These are phyloP conservation scores for Hypomyces perniciosus DNA, from an alignment of 2,329 filamentous ascomycete species.

Conservation along the genomic window DNA sequence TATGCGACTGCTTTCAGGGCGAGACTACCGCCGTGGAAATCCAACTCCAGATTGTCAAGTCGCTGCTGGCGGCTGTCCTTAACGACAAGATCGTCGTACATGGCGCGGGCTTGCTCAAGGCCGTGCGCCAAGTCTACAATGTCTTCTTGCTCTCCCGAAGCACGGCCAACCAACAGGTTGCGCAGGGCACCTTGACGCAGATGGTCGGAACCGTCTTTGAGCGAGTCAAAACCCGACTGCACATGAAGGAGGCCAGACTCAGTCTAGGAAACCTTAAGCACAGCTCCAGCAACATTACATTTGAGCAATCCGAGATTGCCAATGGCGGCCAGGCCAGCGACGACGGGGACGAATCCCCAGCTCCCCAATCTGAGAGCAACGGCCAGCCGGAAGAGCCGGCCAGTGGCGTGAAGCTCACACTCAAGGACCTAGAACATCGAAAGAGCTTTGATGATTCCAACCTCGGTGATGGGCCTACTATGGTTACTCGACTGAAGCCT, in stretches of 20 bases:
- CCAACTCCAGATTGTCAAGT: slow-evolving; percentile 97
- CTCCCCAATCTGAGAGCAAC: slow-evolving; percentile 25
- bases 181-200: slow-evolving; percentile 92
- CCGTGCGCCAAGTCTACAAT: slow-evolving; percentile 97
- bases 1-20: slow-evolving; percentile 98
- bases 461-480: slow-evolving; percentile 60
- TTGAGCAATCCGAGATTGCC: slow-evolving; percentile 39
- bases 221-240: slow-evolving; percentile 77
- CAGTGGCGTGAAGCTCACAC: slow-evolving; percentile 51
- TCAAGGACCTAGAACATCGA: slow-evolving; percentile 61
- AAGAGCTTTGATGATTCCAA: slow-evolving; percentile 66
- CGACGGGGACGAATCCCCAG: slow-evolving; percentile 28
- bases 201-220: slow-evolving; percentile 99
- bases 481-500: slow-evolving; percentile 57
- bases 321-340: slow-evolving; percentile 35
- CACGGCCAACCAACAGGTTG: slow-evolving; percentile 91
- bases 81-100: slow-evolving; percentile 99
- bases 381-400: slow-evolving; percentile 24
- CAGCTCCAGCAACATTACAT: slow-evolving; percentile 46
- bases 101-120: slow-evolving; percentile 90
- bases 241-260: slow-evolving; percentile 76
- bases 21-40: slow-evolving; percentile 89
- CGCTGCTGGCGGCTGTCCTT: slow-evolving; percentile 84
- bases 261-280: slow-evolving; percentile 48
- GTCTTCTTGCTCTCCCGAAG: slow-evolving; percentile 94